Evolutionary conservation across 805 yeast genomes (phyloP), one percentile per base, ranked within the genome.

Genomic region (Ogataea siamensis): DNA sequence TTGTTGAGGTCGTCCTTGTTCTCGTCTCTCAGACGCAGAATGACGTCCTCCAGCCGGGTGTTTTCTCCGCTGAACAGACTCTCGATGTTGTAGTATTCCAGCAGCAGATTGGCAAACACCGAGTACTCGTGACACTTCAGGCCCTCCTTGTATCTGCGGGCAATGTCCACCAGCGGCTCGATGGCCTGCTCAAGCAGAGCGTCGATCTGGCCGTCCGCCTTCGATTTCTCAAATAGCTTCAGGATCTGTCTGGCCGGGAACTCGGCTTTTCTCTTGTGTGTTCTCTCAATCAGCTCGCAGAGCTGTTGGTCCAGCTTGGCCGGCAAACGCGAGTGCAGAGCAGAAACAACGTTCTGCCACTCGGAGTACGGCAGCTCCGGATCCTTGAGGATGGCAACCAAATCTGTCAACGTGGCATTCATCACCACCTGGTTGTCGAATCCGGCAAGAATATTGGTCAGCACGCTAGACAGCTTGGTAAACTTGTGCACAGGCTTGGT

Each of bases 401-500:
- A 70, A 43, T 73, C 79, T 55, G 79, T 77, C 55, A 93, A 74
- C 21, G 96, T 83, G 11, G 85, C 70, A 52, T 81, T 82, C 95
- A 93, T 78, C 46, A 89, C 86, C 48, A 87, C 94, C 68, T 91
- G 98, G 67, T 93, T 91, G 62, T 94, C 99, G 55, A 76, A 93
- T 48, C 99, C 99, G 34, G 74, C 73, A 59, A 94, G 73, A 46
- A 89, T 91, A 65, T 89, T 83, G 49, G 75, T 67, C 62, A 93
- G 71, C 45, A 86, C 77, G 5, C 75, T 59, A 32, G 78, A 63
- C 49, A 77, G 63, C 20, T 73, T 67, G 42, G 71, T 68, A 69
- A 79, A 89, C 54, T 76, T 76, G 66, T 91, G 86, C 39, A 78
- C 80, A 38, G 95, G 84, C 65, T 85, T 91, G 40, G 84, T 74